Conservation (phyloP, 345 rosid genomes). For the Rhizophora mangle region DNA sequence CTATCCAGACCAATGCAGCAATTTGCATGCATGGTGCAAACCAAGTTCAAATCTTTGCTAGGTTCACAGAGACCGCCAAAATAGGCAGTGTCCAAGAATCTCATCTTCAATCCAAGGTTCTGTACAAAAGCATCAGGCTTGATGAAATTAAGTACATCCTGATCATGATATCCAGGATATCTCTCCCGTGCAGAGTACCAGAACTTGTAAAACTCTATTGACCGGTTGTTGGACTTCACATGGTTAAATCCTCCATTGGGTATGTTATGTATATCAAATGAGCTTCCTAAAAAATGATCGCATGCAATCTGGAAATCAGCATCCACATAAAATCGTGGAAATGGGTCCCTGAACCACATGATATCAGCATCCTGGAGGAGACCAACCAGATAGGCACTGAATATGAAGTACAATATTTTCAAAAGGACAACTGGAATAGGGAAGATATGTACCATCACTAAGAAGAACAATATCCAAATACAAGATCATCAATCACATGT, state of each 20-base stretch:
- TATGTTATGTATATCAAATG: constrained; percentile 44
- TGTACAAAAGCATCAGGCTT: constrained; percentile 48
- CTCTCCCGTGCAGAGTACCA: constrained; percentile 64
- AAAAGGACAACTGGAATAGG: background rate
- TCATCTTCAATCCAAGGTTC: constrained; percentile 53
- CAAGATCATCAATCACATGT: no score
- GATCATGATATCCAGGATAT: constrained; percentile 67
- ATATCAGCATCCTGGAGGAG: constrained; percentile 79
- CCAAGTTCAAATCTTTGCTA: constrained; percentile 65
- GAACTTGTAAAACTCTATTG: constrained; percentile 68
- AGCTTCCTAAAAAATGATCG: constrained; percentile 57
- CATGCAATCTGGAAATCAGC: constrained; percentile 86
- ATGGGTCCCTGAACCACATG: constrained; percentile 93
- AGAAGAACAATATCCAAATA: no score
- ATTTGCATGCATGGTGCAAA: constrained; percentile 88
- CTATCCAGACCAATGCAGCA: constrained; percentile 74
- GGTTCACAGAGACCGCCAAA: constrained; percentile 90
- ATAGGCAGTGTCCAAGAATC: constrained; percentile 67
- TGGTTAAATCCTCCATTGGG: constrained; percentile 77
- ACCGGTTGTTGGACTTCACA: constrained; percentile 68
- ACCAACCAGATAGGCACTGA: constrained; percentile 18
- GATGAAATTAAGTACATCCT: constrained; percentile 69
- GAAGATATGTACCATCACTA: no score
- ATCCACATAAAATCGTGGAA: constrained; percentile 56
- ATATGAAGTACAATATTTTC: background rate